phyloP scores from a whole-genome alignment of 2,329 filamentous ascomycete species.

The Macroventuria anomochaeta region DNA sequence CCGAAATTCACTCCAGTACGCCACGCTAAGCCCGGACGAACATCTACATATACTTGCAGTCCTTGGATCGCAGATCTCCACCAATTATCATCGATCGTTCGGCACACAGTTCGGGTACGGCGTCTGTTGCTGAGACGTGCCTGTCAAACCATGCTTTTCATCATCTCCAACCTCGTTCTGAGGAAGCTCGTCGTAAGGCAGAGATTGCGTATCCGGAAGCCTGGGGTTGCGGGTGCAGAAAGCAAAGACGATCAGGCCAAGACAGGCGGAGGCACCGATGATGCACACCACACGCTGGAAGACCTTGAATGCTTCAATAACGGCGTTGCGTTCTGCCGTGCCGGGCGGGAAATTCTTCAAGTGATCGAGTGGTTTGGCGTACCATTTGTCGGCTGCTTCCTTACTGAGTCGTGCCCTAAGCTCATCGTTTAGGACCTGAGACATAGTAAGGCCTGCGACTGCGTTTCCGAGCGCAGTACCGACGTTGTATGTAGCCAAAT shows the following conservation, averaged over 20 bases:
- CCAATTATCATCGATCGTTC: background rate
- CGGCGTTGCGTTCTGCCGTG: slow-evolving; percentile 52
- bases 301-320: slow-evolving; percentile 55
- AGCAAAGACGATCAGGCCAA: slow-evolving; percentile 55
- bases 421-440: slow-evolving; percentile 56
- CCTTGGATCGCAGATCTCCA: background rate
- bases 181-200: slow-evolving; percentile 31
- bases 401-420: slow-evolving; percentile 47
- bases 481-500: slow-evolving; percentile 68
- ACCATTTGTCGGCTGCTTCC: slow-evolving; percentile 47
- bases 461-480: slow-evolving; percentile 67
- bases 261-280: slow-evolving; percentile 30
- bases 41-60: background rate
- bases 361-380: slow-evolving; percentile 52
- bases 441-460: slow-evolving; percentile 69
- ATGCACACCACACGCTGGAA: slow-evolving; percentile 59
- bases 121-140: background rate
- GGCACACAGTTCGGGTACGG: background rate
- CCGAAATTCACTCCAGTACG: background rate
- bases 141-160: background rate
- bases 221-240: slow-evolving; percentile 55
- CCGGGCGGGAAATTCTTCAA: slow-evolving; percentile 51
- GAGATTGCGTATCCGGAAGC: slow-evolving; percentile 55
- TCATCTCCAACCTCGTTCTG: background rate
- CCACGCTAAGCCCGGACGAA: background rate